Base-by-base conservation (phyloP, 73 alveolate genomes). In the Uronychia setigera region DNA sequence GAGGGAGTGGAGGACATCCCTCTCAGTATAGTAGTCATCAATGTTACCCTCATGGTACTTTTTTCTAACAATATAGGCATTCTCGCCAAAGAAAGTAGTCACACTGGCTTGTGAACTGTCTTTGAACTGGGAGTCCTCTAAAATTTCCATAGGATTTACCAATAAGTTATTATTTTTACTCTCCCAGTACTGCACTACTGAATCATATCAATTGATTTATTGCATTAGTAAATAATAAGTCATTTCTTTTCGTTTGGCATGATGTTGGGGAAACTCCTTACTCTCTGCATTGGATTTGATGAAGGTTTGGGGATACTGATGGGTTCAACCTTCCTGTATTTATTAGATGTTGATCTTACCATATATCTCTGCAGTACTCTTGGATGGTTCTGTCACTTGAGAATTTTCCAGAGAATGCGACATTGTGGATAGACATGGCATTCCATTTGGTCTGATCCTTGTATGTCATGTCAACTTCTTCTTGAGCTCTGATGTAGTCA, bases 301-400 rank as follows among this genome's bases (percentile, higher is more conserved):
- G 94, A 59, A 1, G 97, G 97, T 76, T 60, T 76, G 25, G 96
- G 96, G 33, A 93, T 85, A 0, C 90, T 34, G 29, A 80, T 90
- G 13, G 92, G 84, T 57, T 78, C 88, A 31, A 91, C 87, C 33
- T 86, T 77, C 67, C 67, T 46, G 67, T 11, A 46, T 5, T 5
- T 11, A 11, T 46, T 11, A 46, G 19, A 46, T 11, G 67, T 11
- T 11, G 19, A 46, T n/a, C n/a, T n/a, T 46, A 46, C 98, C 98
- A 93, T 74, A 94, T 96, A 0, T 91, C 96, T 35, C 88, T 80
- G 86, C 98, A 95, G 81, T 97, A 97, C 92, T 93, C 98, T 33
- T 79, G 79, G 92, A 97, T 97, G 77, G 99, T 92, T 31, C 99
- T 88, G 83, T 96, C 99, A 9, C 97, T 92, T 30, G 98, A 92